Base-by-base conservation (phyloP, 2,329 filamentous ascomycete species). In the Cucurbitaria berberidis region DNA sequence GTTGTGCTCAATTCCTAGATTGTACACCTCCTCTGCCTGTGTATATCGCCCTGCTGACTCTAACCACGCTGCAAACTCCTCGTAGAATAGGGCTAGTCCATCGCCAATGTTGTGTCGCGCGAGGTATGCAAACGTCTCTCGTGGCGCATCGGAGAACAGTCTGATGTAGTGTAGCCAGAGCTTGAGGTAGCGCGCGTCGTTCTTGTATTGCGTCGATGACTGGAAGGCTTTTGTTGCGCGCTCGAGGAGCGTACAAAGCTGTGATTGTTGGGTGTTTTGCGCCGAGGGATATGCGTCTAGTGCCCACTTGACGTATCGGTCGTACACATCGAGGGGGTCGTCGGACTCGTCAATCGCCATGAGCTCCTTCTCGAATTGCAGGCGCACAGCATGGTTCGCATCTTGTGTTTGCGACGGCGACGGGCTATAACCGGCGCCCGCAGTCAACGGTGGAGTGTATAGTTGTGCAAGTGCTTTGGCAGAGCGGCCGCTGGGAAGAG, bases 231-330 rank as follows among this genome's bases (percentile, higher is more conserved):
- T 96, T 9, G 95, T 98, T 7, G 93, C 93, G 59, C 93, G 89
- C 78, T 99, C 96, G 5, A 99, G 87, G 5, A 98, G 81, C 2
- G 88, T 88, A 55, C 95, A 87, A 13, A 99, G 85, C 67, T 95
- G 91, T n/a, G 93, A 96, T 68, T 96, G 87, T 1, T 91, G 84
- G 26, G 93, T 96, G 48, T 93, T 91, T 78, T 97, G 93, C 21
- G 93, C 90, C 0, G 93, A 93, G 1, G 95, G 93, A 74, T 98
- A 99, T 47, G 93, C 89, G 74, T 97, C 91, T 24, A 98, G 80
- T 1, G 93, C 96, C 95, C 95, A 99, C 77, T 91, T 91, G 52
- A 98, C 91, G 73, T 99, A 99, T 73, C 95, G 88, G 74, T 98
- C 93, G 78, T 91, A 99, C 57, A 97, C 85, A 68, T 98, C 95